A percentile compares a stretch with the other conserved stretches of the same genome.
Evolutionary conservation across 768 basidiomycete genomes (phyloP).

Genomic region (Sistotremastrum suecicum): DNA sequence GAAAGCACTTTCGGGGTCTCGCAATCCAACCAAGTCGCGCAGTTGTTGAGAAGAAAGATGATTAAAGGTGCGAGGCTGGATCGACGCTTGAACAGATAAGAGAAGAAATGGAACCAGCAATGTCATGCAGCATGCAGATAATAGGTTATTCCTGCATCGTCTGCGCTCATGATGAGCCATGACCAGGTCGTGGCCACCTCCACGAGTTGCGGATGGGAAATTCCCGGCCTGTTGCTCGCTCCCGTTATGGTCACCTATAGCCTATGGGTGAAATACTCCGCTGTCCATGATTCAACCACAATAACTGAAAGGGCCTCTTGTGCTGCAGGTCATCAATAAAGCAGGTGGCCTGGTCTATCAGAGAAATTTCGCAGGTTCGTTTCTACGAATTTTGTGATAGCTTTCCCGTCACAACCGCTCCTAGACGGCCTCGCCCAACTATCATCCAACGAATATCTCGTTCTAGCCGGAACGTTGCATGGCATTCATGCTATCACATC

Average conservation of each 20-base stretch:
- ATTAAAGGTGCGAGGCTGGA: slow-evolving; percentile 21
- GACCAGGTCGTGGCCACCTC: background rate
- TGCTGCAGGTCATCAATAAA: slow-evolving; percentile 81
- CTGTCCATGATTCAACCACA: slow-evolving; percentile 9
- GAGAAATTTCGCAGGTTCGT: slow-evolving; percentile 74
- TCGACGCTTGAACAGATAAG: slow-evolving; percentile 12
- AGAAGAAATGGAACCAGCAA: background rate
- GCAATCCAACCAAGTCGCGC: slow-evolving; percentile 31
- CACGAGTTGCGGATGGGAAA: background rate
- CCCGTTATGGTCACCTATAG: slow-evolving; percentile 58
- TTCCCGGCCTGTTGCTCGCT: background rate
- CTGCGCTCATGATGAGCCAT: background rate
- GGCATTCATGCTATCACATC: slow-evolving; percentile 98
- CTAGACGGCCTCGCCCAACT: slow-evolving; percentile 84
- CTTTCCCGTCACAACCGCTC: background rate
- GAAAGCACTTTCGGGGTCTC: slow-evolving; percentile 53
- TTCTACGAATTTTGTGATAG: background rate
- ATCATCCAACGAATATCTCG: slow-evolving; percentile 88
- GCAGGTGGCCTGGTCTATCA: slow-evolving; percentile 95
- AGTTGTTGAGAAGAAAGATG: slow-evolving; percentile 39
- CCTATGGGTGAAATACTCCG: slow-evolving; percentile 46
- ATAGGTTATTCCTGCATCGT: background rate
- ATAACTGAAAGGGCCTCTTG: background rate
- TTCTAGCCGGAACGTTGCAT: slow-evolving; percentile 91
- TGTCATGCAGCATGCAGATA: background rate